Percentiles rank a stretch among this genome's conserved stretches.
phyloP scores from a whole-genome alignment of 805 yeast genomes.

The Starmerella apis region DNA sequence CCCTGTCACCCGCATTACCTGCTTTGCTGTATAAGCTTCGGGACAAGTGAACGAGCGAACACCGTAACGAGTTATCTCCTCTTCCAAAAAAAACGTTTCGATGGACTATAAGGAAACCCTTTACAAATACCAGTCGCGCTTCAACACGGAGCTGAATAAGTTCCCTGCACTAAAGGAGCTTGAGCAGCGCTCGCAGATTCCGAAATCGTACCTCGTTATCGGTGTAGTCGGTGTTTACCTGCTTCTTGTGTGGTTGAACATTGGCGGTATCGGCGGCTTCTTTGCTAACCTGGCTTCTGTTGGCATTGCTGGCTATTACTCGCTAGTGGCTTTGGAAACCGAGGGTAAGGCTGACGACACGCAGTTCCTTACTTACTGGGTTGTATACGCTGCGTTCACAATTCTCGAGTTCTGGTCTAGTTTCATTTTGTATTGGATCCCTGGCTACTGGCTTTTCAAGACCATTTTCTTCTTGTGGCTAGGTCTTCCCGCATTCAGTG shows the following conservation, averaged over 20 bases:
- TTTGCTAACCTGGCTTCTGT: slow-evolving; percentile 88
- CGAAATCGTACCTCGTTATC: slow-evolving; percentile 76
- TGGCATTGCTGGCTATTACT: slow-evolving; percentile 79
- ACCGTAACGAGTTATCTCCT: neutral
- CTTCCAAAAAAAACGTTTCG: neutral
- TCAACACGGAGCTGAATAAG: slow-evolving; percentile 30
- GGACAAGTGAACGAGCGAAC: neutral
- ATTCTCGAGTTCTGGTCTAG: slow-evolving; percentile 93
- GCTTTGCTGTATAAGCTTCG: neutral
- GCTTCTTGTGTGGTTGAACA: slow-evolving; percentile 69
- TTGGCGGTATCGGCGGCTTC: slow-evolving; percentile 92
- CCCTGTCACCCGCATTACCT: slow-evolving; percentile 2
- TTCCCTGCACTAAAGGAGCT: slow-evolving; percentile 29
- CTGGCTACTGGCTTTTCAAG: slow-evolving; percentile 92
- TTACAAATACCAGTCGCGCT: slow-evolving; percentile 14
- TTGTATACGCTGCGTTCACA: slow-evolving; percentile 85
- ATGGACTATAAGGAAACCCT: slow-evolving; percentile 5
- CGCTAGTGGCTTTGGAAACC: slow-evolving; percentile 75
- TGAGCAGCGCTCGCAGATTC: slow-evolving; percentile 36
- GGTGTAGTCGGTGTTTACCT: slow-evolving; percentile 59
- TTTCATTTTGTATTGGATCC: slow-evolving; percentile 87
- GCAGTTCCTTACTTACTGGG: slow-evolving; percentile 90
- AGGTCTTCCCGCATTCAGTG: slow-evolving; percentile 78
- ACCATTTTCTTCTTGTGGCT: slow-evolving; percentile 77
- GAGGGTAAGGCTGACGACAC: slow-evolving; percentile 64